Percentiles rank a stretch among this genome's conserved stretches.
These are phyloP conservation scores for Geotrichum fermentans DNA, from an alignment of 1,139 yeast species.

Conservation along the genomic window DNA sequence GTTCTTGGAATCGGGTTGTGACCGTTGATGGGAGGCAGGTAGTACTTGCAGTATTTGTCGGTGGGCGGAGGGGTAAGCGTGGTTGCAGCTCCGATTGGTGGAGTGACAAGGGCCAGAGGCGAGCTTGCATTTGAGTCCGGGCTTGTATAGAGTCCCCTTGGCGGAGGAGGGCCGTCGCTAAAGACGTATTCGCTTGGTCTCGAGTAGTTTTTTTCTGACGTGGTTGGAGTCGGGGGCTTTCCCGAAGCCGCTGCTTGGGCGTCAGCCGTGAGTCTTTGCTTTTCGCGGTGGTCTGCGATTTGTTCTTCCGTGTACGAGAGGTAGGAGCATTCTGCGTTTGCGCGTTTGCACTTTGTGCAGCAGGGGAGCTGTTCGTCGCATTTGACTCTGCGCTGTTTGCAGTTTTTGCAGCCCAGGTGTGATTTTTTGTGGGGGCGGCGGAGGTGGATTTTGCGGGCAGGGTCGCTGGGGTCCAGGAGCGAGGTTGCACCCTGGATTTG, in stretches of 20 bases:
- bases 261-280: conserved; percentile 10
- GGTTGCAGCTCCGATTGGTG: not conserved
- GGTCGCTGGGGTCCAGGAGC: conserved; percentile 8
- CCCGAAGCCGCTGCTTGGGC: conserved; percentile 8
- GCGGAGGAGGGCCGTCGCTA: conserved; percentile 1
- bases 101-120: too few species aligned
- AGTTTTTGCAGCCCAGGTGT: conserved; percentile 53
- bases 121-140: not conserved
- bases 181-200: not conserved
- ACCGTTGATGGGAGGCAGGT: conserved; percentile 13
- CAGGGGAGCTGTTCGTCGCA: conserved; percentile 63
- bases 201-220: not conserved
- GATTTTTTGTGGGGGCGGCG: conserved; percentile 61
- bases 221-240: conserved; percentile 7
- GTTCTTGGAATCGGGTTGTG: conserved; percentile 1
- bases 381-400: conserved; percentile 61
- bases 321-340: conserved; percentile 41
- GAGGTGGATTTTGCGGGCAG: conserved; percentile 37
- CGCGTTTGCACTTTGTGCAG: conserved; percentile 57
- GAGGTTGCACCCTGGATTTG: too few species aligned
- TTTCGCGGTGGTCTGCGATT: conserved; percentile 20
- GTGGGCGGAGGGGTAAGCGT: conserved; percentile 12
- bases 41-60: conserved; percentile 12
- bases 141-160: not conserved
- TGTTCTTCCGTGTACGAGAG: conserved; percentile 29